Percentiles rank a stretch among this genome's conserved stretches.
These are phyloP conservation scores for Cucumis hystrix DNA, from an alignment of 306 rosid species.

Conservation along the genomic window DNA sequence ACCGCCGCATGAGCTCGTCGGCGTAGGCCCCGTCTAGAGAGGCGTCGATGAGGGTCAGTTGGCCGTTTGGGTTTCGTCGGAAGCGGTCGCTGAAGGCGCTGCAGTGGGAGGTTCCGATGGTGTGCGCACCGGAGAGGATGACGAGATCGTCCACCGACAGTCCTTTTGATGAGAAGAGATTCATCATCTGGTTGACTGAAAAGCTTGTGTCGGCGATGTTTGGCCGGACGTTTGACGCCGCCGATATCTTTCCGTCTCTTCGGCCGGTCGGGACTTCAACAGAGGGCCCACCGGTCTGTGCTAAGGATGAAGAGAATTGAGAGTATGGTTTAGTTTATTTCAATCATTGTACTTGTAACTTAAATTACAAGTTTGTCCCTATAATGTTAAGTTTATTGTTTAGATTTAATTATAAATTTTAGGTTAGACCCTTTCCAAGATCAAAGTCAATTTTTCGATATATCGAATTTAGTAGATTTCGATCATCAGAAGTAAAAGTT, in stretches of 20 bases:
- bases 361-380: too few species aligned
- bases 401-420: too few species aligned
- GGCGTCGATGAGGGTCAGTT: slow-evolving; percentile 32
- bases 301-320: background rate
- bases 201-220: slow-evolving; percentile 81
- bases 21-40: slow-evolving; percentile 56
- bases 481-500: too few species aligned
- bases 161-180: slow-evolving; percentile 60
- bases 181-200: slow-evolving; percentile 59
- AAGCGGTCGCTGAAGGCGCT: slow-evolving; percentile 56
- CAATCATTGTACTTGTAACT: too few species aligned
- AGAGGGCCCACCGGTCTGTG: slow-evolving; percentile 69
- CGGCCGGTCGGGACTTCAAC: slow-evolving; percentile 65
- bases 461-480: too few species aligned
- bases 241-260: slow-evolving; percentile 67
- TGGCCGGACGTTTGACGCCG: slow-evolving; percentile 68
- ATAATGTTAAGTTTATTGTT: too few species aligned
- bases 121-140: slow-evolving; percentile 82
- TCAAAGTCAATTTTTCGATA: too few species aligned
- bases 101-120: slow-evolving; percentile 73
- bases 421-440: too few species aligned
- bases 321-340: background rate
- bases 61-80: slow-evolving; percentile 40
- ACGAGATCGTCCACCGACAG: slow-evolving; percentile 71
- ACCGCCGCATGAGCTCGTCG: slow-evolving; percentile 33